These are phyloP conservation scores for Metschnikowia vanudenii DNA, from an alignment of 805 yeast genomes.

Conservation along the genomic window DNA sequence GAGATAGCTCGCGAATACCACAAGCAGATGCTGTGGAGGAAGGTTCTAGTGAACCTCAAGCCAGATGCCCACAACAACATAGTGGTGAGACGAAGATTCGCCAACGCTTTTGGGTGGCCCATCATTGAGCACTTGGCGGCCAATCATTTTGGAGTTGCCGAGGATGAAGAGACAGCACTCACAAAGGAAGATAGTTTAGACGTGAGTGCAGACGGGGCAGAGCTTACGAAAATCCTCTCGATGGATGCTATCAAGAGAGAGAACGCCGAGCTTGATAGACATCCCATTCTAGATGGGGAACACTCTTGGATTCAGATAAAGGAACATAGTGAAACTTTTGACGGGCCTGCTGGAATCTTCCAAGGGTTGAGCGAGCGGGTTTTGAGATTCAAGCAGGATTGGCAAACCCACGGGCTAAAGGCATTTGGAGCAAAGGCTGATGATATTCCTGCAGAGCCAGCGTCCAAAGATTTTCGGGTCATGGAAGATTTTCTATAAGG, in stretches of 20 bases:
- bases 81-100: constrained; percentile 41
- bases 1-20: constrained; percentile 89
- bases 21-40: constrained; percentile 80
- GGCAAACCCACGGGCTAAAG: constrained; percentile 14
- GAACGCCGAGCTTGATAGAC: constrained; percentile 34
- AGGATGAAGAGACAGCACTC: constrained; percentile 12
- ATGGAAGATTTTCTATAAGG: constrained; percentile 16
- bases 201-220: constrained; percentile 18
- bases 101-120: constrained; percentile 49
- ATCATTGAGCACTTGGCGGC: constrained; percentile 72
- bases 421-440: constrained; percentile 6
- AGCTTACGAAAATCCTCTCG: constrained; percentile 25
- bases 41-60: constrained; percentile 66
- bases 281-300: constrained; percentile 24
- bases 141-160: constrained; percentile 50
- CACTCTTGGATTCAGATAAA: constrained; percentile 53
- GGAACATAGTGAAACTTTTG: constrained; percentile 43
- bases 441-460: constrained; percentile 1
- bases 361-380: constrained; percentile 62
- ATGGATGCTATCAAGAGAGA: constrained; percentile 37
- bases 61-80: constrained; percentile 49
- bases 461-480: constrained; percentile 2
- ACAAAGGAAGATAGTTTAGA: constrained; percentile 14
- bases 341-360: constrained; percentile 72
- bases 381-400: constrained; percentile 40